Conservation (phyloP, 2,329 filamentous ascomycete species). For the Lanzia echinophila region DNA sequence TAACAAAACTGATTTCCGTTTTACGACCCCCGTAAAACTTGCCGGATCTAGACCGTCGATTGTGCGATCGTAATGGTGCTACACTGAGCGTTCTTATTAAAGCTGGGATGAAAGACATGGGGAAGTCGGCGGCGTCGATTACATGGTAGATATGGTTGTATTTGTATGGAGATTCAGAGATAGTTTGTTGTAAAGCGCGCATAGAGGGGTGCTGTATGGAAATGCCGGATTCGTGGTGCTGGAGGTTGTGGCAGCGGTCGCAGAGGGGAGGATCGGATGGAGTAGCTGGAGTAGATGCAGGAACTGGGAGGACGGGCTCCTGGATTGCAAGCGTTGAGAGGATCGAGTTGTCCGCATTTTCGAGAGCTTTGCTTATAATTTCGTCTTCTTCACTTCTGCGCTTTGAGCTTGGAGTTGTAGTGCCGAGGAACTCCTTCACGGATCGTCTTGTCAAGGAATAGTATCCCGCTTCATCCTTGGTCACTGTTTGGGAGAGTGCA, state of each 20-base stretch:
- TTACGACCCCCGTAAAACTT: conserved; percentile 62
- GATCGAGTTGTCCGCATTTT: conserved; percentile 16
- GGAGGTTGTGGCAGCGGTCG: conserved; percentile 77
- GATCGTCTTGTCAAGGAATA: conserved; percentile 47
- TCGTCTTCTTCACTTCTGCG: conserved; percentile 35
- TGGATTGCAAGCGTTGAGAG: conserved; percentile 13
- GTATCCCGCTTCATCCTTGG: conserved; percentile 48
- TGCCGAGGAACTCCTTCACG: conserved; percentile 42
- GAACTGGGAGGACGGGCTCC: background rate
- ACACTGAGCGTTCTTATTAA: conserved; percentile 65
- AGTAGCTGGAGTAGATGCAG: conserved; percentile 6
- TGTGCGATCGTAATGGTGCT: conserved; percentile 69
- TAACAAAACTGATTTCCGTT: conserved; percentile 81
- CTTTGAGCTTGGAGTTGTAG: background rate
- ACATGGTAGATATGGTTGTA: conserved; percentile 95
- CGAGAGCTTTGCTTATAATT: conserved; percentile 36
- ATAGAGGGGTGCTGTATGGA: conserved; percentile 77
- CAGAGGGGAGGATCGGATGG: conserved; percentile 53
- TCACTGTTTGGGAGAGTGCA: conserved; percentile 51
- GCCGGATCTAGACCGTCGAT: conserved; percentile 64
- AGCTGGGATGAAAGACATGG: conserved; percentile 80
- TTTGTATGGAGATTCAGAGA: conserved; percentile 81
- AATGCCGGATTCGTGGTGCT: conserved; percentile 65
- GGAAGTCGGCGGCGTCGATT: conserved; percentile 92
- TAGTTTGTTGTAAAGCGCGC: conserved; percentile 73